Base-by-base conservation (phyloP, 2,329 filamentous ascomycete genomes). In the Hortaea werneckii region DNA sequence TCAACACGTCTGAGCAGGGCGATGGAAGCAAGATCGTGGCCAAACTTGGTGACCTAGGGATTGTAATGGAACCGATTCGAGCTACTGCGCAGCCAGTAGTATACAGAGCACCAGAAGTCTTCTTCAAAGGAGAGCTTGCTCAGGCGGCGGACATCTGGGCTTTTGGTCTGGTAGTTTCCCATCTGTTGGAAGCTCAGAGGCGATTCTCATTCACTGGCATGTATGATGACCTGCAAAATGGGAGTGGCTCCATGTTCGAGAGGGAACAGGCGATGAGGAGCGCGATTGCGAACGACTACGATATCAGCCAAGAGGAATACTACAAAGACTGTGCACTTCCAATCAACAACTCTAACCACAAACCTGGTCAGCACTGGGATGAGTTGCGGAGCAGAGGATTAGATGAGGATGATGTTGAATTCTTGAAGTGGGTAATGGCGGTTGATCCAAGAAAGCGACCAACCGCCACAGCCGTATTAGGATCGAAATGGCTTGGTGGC, bases 61-160 rank as follows among this genome's bases (percentile, higher is more conserved):
- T 56, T 12, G 57, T 61, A 7, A 57, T 57, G 48, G 41, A 52
- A 13, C 58, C 58, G 11, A 42, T 47, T 9, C 48, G 44, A 7
- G 32, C 32, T 35, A 58, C 45, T 7, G 51, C 54, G 5, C 58
- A 61, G 39, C 58, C 58, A 6, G 43, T 61, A 13, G 47, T 56
- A 1, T 61, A 60, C 47, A 52, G 58, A 7, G 57, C 57, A 5
- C 58, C 58, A 2, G 57, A 61, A 37, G 54, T 61, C 41, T 58
- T 52, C 46, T 58, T 61, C 48, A 58, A 56, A 41, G 45, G 50
- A 34, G 50, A 54, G 13, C 55, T 61, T 41, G 53, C 55, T 1
- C 52, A 44, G 9, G 51, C 54, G 10, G 54, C 54, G 4, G 58
- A 61, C 28, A 55, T 61, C 40, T 61, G 58, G 58, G 51, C 51